Percentiles rank a stretch among this genome's conserved stretches.
phyloP scores from a whole-genome alignment of 139 green algal genomes.

The Picochlorum sp. region DNA sequence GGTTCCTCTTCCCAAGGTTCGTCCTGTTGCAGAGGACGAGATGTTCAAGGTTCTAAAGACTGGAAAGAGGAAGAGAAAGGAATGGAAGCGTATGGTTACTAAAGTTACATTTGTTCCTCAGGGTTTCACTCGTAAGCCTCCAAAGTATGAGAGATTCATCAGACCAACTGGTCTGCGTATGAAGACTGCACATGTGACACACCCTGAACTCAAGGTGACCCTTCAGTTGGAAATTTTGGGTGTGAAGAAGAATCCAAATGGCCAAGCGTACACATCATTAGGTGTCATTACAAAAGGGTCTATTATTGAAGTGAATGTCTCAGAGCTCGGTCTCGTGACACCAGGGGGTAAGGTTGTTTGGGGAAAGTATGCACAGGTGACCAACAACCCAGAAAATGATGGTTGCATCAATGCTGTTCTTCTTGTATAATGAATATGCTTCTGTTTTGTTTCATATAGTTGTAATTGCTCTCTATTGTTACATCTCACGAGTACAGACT shows the following conservation, averaged over 20 bases:
- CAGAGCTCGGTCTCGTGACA: constrained; percentile 96
- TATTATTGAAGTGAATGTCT: constrained; percentile 97
- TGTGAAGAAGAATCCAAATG: constrained; percentile 99
- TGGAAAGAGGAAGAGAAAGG: constrained; percentile 88
- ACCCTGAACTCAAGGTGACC: constrained; percentile 97
- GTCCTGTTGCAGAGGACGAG: constrained; percentile 95
- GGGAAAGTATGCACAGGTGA: constrained; percentile 97
- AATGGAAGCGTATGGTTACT: constrained; percentile 99
- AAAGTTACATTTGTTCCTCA: constrained; percentile 97
- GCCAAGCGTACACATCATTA: constrained; percentile 87
- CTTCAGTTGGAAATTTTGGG: constrained; percentile 91
- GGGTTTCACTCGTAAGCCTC: constrained; percentile 96
- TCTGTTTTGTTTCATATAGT: not conserved
- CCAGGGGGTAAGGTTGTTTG: constrained; percentile 98
- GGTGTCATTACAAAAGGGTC: constrained; percentile 93
- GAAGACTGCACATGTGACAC: constrained; percentile 97
- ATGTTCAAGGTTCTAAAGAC: constrained; percentile 97
- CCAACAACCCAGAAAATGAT: constrained; percentile 96
- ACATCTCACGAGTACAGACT: constrained; percentile 6
- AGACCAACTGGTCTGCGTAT: constrained; percentile 90
- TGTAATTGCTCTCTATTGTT: constrained; percentile 2
- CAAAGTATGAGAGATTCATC: constrained; percentile 99
- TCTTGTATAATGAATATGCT: constrained; percentile 65
- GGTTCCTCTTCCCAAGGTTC: constrained; percentile 96
- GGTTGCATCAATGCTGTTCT: constrained; percentile 98